phyloP scores from a whole-genome alignment of 768 basidiomycete genomes.

The Lactifluus volemus region DNA sequence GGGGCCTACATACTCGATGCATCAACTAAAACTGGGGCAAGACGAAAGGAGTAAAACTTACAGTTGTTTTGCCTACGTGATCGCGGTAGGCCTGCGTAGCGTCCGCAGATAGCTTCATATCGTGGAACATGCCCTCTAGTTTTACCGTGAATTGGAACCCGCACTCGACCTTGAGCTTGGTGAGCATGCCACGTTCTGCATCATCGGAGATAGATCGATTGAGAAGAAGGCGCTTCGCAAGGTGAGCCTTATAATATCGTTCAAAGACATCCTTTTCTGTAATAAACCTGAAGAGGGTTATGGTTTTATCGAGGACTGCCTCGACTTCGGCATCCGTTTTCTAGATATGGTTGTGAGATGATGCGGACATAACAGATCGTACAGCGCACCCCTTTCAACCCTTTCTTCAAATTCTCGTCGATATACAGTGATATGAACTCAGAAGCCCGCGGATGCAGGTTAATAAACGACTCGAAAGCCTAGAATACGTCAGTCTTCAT shows the following conservation, averaged over 20 bases:
- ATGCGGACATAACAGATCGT: not conserved
- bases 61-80: conserved; percentile 49
- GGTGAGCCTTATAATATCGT: conserved; percentile 92
- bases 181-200: conserved; percentile 94
- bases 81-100: conserved; percentile 66
- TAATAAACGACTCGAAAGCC: conserved; percentile 92
- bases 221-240: conserved; percentile 84
- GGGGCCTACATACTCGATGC: conserved; percentile 42
- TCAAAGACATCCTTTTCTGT: conserved; percentile 97
- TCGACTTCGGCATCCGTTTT: conserved; percentile 95
- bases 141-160: conserved; percentile 97
- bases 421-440: conserved; percentile 97
- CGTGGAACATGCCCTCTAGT: conserved; percentile 97
- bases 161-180: conserved; percentile 94
- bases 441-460: conserved; percentile 75
- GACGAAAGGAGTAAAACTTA: conserved; percentile 30
- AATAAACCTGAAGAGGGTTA: conserved; percentile 89
- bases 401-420: conserved; percentile 92
- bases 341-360: conserved; percentile 34
- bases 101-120: conserved; percentile 85
- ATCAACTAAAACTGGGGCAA: not conserved
- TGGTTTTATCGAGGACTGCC: conserved; percentile 84
- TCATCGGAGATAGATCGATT: conserved; percentile 92
- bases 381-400: conserved; percentile 77
- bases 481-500: conserved; percentile 26